Evolutionary conservation across 495 filamentous ascomycete species (phyloP).

Genomic region (Peziza echinospora): DNA sequence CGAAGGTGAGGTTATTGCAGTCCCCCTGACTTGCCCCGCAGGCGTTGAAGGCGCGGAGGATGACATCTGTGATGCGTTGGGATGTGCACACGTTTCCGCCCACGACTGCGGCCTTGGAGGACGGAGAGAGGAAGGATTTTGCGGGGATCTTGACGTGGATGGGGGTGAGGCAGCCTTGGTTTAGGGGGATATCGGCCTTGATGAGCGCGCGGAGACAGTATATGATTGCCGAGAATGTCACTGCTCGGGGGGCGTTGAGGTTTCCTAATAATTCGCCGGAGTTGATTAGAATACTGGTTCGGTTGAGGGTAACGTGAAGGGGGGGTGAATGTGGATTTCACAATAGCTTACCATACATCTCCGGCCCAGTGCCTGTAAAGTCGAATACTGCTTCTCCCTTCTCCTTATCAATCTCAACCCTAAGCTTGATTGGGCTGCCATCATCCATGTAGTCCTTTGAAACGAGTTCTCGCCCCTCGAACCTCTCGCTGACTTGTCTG

Average conservation of each 20-base stretch:
- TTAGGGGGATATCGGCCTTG: slow-evolving; percentile 79
- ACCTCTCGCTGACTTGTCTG: slow-evolving; percentile 54
- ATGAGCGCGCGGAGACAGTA: slow-evolving; percentile 90
- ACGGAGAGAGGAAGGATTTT: slow-evolving; percentile 65
- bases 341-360: slow-evolving; percentile 60
- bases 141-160: slow-evolving; percentile 70
- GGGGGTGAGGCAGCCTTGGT: slow-evolving; percentile 83
- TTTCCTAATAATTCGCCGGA: slow-evolving; percentile 31
- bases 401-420: slow-evolving; percentile 58
- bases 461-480: slow-evolving; percentile 50
- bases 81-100: slow-evolving; percentile 85
- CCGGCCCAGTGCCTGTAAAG: slow-evolving; percentile 72
- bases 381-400: slow-evolving; percentile 80
- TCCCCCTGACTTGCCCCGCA: slow-evolving; percentile 82
- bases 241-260: slow-evolving; percentile 84
- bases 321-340: neutral
- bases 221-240: slow-evolving; percentile 89
- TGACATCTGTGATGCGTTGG: slow-evolving; percentile 85
- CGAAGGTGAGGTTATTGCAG: slow-evolving; percentile 78
- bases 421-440: slow-evolving; percentile 67
- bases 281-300: no score
- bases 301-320: no score
- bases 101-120: slow-evolving; percentile 73
- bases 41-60: slow-evolving; percentile 72
- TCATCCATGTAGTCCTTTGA: slow-evolving; percentile 88